Percentiles rank a stretch among this genome's conserved stretches.
phyloP scores from a whole-genome alignment of 1,284 basidiomycete genomes.

The Ustilago esculenta region DNA sequence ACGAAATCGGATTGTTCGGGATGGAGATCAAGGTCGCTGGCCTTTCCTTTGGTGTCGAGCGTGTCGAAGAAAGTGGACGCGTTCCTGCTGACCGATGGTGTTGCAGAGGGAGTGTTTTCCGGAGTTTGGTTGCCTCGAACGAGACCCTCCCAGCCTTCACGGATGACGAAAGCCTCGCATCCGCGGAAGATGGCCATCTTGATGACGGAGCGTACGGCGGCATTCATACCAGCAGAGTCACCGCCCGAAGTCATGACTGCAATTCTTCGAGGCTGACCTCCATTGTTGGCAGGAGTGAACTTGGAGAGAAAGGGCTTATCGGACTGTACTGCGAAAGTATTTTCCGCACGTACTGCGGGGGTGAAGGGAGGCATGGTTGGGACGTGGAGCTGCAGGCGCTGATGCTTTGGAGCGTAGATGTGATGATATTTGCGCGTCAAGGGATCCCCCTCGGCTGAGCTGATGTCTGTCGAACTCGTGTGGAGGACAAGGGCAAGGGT shows the following conservation, averaged over 20 bases:
- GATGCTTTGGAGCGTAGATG: neutral
- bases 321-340: conserved; percentile 20
- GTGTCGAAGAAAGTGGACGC: conserved; percentile 39
- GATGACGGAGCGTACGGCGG: conserved; percentile 62
- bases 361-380: conserved; percentile 37
- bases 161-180: conserved; percentile 67
- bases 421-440: neutral
- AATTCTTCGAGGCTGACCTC: conserved; percentile 67
- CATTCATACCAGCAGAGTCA: conserved; percentile 81
- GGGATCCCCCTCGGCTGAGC: neutral
- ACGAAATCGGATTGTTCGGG: conserved; percentile 68
- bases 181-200: conserved; percentile 73
- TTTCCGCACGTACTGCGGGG: conserved; percentile 35
- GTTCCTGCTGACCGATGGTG: conserved; percentile 42
- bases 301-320: conserved; percentile 24
- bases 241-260: conserved; percentile 95
- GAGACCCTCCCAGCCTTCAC: conserved; percentile 97
- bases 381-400: neutral
- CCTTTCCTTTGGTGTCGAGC: conserved; percentile 15
- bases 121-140: conserved; percentile 71
- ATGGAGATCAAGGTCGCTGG: conserved; percentile 5
- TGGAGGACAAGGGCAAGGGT: neutral
- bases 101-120: conserved; percentile 34
- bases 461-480: neutral
- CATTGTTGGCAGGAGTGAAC: conserved; percentile 22